These are phyloP conservation scores for Phaeomoniella chlamydospora DNA, from an alignment of 2,329 filamentous ascomycete species.

Conservation along the genomic window DNA sequence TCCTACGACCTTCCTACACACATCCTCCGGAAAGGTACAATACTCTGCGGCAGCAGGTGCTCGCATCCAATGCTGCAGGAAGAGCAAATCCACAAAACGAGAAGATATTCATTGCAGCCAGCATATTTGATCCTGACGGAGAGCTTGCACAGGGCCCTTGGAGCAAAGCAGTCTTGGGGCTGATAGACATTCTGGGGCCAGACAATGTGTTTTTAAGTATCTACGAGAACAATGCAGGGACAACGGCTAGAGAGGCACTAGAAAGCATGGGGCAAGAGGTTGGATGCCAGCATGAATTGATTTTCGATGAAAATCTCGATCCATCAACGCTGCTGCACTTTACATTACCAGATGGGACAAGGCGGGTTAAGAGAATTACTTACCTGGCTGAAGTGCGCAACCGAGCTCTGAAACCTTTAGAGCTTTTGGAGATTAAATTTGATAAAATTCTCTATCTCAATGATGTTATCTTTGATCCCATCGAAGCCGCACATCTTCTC, in stretches of 20 bases:
- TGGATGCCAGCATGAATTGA: conserved; percentile 36
- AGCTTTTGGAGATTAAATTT: conserved; percentile 28
- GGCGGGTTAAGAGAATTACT: conserved; percentile 56
- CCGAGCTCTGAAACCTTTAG: conserved; percentile 49
- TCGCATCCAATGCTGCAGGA: conserved; percentile 18
- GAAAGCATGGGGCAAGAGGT: conserved; percentile 35
- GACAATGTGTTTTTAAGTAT: conserved; percentile 58
- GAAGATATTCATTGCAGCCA: conserved; percentile 60
- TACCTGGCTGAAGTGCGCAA: conserved; percentile 63
- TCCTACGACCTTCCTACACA: conserved; percentile 43
- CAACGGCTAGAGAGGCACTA: conserved; percentile 40
- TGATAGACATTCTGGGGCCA: conserved; percentile 52
- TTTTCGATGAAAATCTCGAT: conserved; percentile 46
- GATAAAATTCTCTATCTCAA: conserved; percentile 50
- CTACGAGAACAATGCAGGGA: conserved; percentile 57
- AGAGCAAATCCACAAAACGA: conserved; percentile 41
- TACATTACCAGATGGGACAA: conserved; percentile 45
- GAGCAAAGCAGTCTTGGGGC: conserved; percentile 44
- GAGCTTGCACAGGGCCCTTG: conserved; percentile 48
- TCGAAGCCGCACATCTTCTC: conserved; percentile 45
- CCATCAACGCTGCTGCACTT: conserved; percentile 43
- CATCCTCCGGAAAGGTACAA: conserved; percentile 37
- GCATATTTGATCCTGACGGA: conserved; percentile 51
- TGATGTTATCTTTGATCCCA: conserved; percentile 49
- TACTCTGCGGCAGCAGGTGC: conserved; percentile 16